Evolutionary conservation across 2,329 filamentous ascomycete species (phyloP).

Genomic region (Fusarium piperis): DNA sequence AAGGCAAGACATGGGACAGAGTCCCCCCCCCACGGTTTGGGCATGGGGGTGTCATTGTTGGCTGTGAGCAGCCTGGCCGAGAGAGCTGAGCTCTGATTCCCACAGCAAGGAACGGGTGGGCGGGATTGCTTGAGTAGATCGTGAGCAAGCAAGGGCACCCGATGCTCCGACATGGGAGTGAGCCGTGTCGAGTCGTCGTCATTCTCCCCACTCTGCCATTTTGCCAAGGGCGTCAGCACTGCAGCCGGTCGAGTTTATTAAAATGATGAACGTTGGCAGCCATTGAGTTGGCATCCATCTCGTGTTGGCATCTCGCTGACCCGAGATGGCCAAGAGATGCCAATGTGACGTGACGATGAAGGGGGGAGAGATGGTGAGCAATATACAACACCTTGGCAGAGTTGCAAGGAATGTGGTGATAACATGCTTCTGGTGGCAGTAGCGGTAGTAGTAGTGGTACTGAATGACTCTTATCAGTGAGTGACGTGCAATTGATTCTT

Average conservation of each 20-base stretch:
- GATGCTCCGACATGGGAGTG: not conserved
- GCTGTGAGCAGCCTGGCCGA: not conserved
- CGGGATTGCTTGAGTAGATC: not conserved
- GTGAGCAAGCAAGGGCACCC: not conserved
- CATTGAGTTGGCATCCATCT: not conserved
- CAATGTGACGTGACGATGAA: not conserved
- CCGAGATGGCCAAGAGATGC: not conserved
- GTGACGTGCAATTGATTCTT: not conserved
- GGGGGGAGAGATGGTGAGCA: not conserved
- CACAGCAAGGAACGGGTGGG: not conserved
- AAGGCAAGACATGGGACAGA: not conserved
- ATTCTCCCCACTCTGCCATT: not conserved
- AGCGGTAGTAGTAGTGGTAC: not conserved
- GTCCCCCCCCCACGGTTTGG: not conserved
- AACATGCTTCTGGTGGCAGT: not conserved
- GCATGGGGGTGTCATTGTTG: not conserved
- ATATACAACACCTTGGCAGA: not conserved
- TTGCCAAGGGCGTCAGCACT: not conserved
- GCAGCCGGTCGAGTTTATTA: not conserved
- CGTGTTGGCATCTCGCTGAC: not conserved
- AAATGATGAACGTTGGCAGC: not conserved
- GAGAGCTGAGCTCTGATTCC: not conserved
- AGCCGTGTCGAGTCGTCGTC: conserved; percentile 4
- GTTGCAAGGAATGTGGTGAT: not conserved
- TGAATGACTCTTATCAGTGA: not conserved